Conservation (phyloP, 257 asterid species). For the Lavandula angustifolia region DNA sequence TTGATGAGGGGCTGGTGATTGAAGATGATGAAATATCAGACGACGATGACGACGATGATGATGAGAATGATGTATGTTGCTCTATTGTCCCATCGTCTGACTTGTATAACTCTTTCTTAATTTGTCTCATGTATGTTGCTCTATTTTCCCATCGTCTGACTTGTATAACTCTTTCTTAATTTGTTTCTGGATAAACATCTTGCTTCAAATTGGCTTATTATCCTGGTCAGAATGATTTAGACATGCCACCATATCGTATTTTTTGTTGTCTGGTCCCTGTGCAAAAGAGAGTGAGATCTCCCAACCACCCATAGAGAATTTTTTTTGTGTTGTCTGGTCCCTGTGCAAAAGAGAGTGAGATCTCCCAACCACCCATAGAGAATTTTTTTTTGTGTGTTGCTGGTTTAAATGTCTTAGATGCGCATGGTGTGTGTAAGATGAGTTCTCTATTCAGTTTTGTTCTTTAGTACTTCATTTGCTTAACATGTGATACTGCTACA, state of each 20-base stretch:
- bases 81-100: constrained; percentile 9
- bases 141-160: constrained; percentile 8
- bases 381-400: neutral
- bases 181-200: constrained; percentile 1
- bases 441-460: neutral
- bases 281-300: neutral
- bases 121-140: constrained; percentile 50
- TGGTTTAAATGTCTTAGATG: neutral
- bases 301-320: neutral
- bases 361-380: neutral
- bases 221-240: constrained; percentile 1
- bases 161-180: neutral
- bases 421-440: neutral
- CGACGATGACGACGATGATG: constrained; percentile 65
- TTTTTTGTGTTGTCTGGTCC: neutral
- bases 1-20: constrained; percentile 89
- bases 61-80: constrained; percentile 67
- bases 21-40: constrained; percentile 96
- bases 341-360: neutral
- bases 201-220: constrained; percentile 4
- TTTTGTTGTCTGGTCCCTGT: neutral
- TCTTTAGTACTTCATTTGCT: no score
- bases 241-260: neutral
- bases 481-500: neutral
- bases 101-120: neutral